Evolutionary conservation across 352 stramenopile genomes (phyloP), one percentile per base, ranked within the genome.

Genomic region (Pythium dissimile): DNA sequence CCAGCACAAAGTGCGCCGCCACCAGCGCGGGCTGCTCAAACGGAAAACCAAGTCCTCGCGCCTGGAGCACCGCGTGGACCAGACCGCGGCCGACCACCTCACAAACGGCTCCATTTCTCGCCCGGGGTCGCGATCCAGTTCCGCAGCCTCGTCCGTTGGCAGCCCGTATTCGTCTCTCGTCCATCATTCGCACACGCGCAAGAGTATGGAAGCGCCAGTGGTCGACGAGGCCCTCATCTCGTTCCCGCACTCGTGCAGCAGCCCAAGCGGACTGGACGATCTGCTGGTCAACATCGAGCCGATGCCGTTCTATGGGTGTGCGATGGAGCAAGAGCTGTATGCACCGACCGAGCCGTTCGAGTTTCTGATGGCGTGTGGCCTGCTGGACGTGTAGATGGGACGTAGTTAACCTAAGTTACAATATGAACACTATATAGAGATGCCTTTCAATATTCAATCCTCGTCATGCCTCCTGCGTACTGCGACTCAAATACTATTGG

Each of bases 1-100:
- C 62, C 80, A 88, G 48, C 77, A 89, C 59, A 92, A 92, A 62
- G 78, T 92, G 38, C 75, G 84, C 58, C 80, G 80, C 30, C 81
- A 81, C 28, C 71, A 78, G n/a, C 39, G 58, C 23, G 59, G 58
- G 20, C 52, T 62, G 37, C 58, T 54, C 52, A 67, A 57, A 18
- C 34, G 53, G 28, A 57, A 57, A 28, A 46, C 24, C 35, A 89
- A 44, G 49, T 60, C 80, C 74, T 48, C 73, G 78, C 80, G 80
- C 15, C 42, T 43, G 10, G 43, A 55, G 49, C 42, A 60, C 44
- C 44, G 58, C 49, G 34, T 65, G 8, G 57, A 65, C 34, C 24
- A 31, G 35, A 46, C 28, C 6, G 57, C 56, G 11, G 21, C 42
- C 20, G 56, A 57, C 31, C 54, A 62, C 13, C 48, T 62, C 35